Evolutionary conservation across 805 yeast species (phyloP).

Genomic region (Vanderwaltozyma yarrowii): DNA sequence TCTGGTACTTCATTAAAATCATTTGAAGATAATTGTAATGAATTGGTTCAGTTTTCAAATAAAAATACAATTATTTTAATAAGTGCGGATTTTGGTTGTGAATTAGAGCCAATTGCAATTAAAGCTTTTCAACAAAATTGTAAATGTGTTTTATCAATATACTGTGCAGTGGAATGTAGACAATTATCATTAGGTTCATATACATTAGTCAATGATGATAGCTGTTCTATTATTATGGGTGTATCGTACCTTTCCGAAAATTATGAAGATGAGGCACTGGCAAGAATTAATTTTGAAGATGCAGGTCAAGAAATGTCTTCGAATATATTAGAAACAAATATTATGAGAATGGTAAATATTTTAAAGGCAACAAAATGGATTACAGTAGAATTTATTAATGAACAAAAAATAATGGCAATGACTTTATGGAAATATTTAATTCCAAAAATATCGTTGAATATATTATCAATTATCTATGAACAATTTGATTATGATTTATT

Average conservation of each 20-base stretch:
- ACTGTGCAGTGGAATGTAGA: conserved; percentile 24
- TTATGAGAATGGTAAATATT: conserved; percentile 6
- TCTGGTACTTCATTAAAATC: conserved; percentile 21
- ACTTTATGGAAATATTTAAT: conserved; percentile 24
- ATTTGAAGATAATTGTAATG: conserved; percentile 12
- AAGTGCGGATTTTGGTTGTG: conserved; percentile 25
- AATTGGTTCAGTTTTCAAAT: conserved; percentile 11
- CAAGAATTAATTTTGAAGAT: background rate
- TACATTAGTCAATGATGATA: conserved; percentile 21
- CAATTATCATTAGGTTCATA: conserved; percentile 26
- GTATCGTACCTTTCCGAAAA: conserved; percentile 12
- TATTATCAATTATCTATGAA: conserved; percentile 26
- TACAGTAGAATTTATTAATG: conserved; percentile 5
- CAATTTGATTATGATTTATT: conserved; percentile 22
- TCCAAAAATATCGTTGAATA: conserved; percentile 24
- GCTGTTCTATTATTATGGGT: conserved; percentile 20
- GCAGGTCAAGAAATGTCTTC: background rate
- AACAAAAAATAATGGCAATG: conserved; percentile 16
- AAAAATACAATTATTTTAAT: conserved; percentile 17
- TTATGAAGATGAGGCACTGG: conserved; percentile 1
- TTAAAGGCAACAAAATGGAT: conserved; percentile 17
- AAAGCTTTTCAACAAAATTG: conserved; percentile 10
- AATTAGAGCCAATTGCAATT: conserved; percentile 18
- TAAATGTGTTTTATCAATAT: conserved; percentile 18
- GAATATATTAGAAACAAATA: conserved; percentile 1